These are phyloP conservation scores for Phytophthora rubi DNA, from an alignment of 352 stramenopile genomes.

Conservation along the genomic window DNA sequence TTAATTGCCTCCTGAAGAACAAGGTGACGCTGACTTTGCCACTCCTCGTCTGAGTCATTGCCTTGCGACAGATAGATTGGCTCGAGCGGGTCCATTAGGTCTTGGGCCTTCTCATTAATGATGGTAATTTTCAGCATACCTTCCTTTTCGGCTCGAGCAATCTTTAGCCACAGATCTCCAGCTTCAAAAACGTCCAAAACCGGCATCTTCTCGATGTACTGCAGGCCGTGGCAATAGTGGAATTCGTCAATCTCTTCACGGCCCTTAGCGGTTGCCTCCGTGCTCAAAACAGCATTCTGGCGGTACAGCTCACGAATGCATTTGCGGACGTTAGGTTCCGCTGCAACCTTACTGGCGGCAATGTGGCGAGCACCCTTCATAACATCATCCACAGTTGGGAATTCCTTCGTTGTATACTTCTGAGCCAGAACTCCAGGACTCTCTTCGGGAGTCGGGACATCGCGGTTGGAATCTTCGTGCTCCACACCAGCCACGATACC, in stretches of 20 bases:
- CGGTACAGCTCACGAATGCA: constrained; percentile 86
- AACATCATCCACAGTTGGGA: constrained; percentile 84
- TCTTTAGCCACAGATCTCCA: constrained; percentile 79
- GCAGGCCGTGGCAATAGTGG: constrained; percentile 85
- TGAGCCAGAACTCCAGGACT: constrained; percentile 72
- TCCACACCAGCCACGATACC: constrained; percentile 78
- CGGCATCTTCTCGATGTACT: constrained; percentile 89
- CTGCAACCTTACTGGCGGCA: constrained; percentile 82
- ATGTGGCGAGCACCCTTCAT: constrained; percentile 91
- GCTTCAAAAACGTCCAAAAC: constrained; percentile 78
- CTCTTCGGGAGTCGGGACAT: constrained; percentile 80
- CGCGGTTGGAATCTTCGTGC: constrained; percentile 65
- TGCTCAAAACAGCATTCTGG: constrained; percentile 76
- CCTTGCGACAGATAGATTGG: constrained; percentile 65
- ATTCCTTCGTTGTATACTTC: constrained; percentile 86
- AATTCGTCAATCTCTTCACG: constrained; percentile 91
- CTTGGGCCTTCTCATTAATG: constrained; percentile 83
- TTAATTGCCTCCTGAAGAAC: constrained; percentile 88
- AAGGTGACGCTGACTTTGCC: constrained; percentile 84
- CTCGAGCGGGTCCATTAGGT: constrained; percentile 85
- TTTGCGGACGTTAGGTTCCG: constrained; percentile 86
- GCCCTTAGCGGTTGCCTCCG: constrained; percentile 80
- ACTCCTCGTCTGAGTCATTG: constrained; percentile 78
- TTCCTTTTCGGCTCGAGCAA: constrained; percentile 87
- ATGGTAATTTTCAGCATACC: constrained; percentile 77